These are phyloP conservation scores for Penicillium simplicissimum DNA, from an alignment of 495 filamentous ascomycete species.

Conservation along the genomic window DNA sequence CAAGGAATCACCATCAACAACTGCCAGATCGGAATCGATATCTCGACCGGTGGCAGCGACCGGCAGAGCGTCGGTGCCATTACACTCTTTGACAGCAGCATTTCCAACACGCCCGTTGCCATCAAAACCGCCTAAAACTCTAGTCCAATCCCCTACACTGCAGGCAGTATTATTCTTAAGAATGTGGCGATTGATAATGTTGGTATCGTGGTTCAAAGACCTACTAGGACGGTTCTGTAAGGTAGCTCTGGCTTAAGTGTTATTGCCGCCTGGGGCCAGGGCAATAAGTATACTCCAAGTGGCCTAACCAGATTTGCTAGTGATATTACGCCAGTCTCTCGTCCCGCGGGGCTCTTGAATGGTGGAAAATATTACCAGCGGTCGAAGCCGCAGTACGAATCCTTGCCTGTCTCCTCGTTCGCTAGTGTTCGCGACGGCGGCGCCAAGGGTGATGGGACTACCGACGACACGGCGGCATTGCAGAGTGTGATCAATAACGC, in stretches of 20 bases:
- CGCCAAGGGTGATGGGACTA: background rate
- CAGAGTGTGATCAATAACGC: background rate
- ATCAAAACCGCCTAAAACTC: background rate
- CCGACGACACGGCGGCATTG: background rate
- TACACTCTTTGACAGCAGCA: slow-evolving; percentile 48
- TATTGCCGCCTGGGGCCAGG: slow-evolving; percentile 51
- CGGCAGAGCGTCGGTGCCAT: slow-evolving; percentile 33
- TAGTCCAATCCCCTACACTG: background rate
- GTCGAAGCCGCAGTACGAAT: slow-evolving; percentile 50
- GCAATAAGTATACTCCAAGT: slow-evolving; percentile 41
- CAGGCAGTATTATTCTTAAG: slow-evolving; percentile 55
- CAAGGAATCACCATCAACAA: slow-evolving; percentile 44
- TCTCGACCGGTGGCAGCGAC: slow-evolving; percentile 24
- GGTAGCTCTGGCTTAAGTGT: slow-evolving; percentile 42
- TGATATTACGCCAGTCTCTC: slow-evolving; percentile 22
- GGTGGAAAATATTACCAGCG: slow-evolving; percentile 41
- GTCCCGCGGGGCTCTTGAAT: slow-evolving; percentile 32
- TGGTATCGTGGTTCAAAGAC: slow-evolving; percentile 54
- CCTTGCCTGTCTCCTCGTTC: slow-evolving; percentile 22
- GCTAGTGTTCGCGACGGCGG: background rate
- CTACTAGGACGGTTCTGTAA: slow-evolving; percentile 49
- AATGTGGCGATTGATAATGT: slow-evolving; percentile 64
- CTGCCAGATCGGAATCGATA: slow-evolving; percentile 49
- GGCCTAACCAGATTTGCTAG: slow-evolving; percentile 34
- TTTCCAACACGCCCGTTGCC: background rate